A percentile compares a stretch with the other conserved stretches of the same genome.
Conservation (phyloP, 2,329 filamentous ascomycete species). For the Paramyrothecium sp. region DNA sequence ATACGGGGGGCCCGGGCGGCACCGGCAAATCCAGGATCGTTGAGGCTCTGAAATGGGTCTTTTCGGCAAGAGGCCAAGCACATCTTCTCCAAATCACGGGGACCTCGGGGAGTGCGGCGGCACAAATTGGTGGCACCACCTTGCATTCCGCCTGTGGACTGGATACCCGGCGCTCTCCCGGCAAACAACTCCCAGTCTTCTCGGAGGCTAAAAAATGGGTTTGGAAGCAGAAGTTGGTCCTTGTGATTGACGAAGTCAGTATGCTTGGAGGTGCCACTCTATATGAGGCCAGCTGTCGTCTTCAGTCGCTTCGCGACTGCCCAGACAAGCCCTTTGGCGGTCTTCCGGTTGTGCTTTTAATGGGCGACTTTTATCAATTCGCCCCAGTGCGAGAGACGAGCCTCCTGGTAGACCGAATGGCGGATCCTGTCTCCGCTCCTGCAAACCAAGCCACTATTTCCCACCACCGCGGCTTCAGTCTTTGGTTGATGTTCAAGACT, state of each 20-base stretch:
- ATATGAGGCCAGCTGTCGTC: slow-evolving; percentile 4
- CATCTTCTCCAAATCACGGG: too few relatives aligned
- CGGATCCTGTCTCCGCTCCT: too few relatives aligned
- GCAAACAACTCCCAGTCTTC: neutral
- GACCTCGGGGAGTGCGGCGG: too few relatives aligned
- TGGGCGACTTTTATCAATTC: too few relatives aligned
- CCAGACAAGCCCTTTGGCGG: too few relatives aligned
- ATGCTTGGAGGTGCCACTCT: slow-evolving; percentile 8
- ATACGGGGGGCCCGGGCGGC: slow-evolving; percentile 5
- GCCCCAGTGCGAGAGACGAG: too few relatives aligned
- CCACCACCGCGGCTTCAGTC: slow-evolving; percentile 5
- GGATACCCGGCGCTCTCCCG: neutral
- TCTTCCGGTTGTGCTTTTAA: too few relatives aligned
- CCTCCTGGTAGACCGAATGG: too few relatives aligned
- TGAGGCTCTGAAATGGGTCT: slow-evolving; percentile 3
- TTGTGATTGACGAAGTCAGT: slow-evolving; percentile 9
- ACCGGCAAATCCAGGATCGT: slow-evolving; percentile 7
- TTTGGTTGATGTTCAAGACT: slow-evolving; percentile 10
- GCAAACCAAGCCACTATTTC: slow-evolving; percentile 5
- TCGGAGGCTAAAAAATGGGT: slow-evolving; percentile 7
- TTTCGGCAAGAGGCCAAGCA: slow-evolving; percentile 3
- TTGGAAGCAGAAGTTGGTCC: slow-evolving; percentile 10
- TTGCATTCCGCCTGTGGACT: too few relatives aligned
- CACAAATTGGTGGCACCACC: too few relatives aligned
- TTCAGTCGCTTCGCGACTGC: too few relatives aligned